Percentiles rank a stretch among this genome's conserved stretches.
phyloP scores from a whole-genome alignment of 1,284 basidiomycete species.

The Cryptococcus sp. region DNA sequence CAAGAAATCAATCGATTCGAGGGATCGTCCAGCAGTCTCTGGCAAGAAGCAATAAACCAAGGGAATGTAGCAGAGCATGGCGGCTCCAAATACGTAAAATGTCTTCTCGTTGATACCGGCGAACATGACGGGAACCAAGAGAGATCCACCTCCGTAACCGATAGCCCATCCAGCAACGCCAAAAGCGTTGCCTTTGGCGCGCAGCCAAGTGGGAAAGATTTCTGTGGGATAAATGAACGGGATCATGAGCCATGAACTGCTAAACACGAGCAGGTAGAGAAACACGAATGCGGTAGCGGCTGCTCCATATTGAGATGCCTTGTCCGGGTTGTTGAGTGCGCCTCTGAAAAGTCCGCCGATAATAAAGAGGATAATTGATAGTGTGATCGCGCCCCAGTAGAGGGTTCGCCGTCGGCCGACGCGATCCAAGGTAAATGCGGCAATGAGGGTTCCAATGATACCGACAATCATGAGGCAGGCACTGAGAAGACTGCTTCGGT shows the following conservation, averaged over 20 bases:
- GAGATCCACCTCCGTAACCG: constrained; percentile 16
- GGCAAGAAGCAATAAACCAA: constrained; percentile 9
- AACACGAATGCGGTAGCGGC: constrained; percentile 16
- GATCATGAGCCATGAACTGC: constrained; percentile 29
- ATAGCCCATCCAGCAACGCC: constrained; percentile 37
- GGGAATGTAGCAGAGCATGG: constrained; percentile 3
- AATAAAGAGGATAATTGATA: constrained; percentile 17
- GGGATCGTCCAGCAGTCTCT: constrained; percentile 11
- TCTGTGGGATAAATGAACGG: constrained; percentile 34
- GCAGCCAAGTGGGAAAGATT: constrained; percentile 32
- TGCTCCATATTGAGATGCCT: constrained; percentile 6
- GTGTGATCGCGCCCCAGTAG: constrained; percentile 21
- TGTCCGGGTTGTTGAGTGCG: neutral
- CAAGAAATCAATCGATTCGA: constrained; percentile 18
- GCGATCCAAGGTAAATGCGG: constrained; percentile 39
- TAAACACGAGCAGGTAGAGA: constrained; percentile 35
- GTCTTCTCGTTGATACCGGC: constrained; percentile 4
- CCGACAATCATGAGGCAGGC: constrained; percentile 4
- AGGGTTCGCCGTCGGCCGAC: constrained; percentile 30
- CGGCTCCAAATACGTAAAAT: constrained; percentile 4
- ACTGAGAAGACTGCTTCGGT: neutral
- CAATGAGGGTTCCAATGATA: constrained; percentile 21
- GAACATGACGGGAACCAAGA: constrained; percentile 8
- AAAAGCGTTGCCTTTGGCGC: constrained; percentile 33
- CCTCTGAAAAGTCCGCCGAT: constrained; percentile 9